Evolutionary conservation across 2,329 filamentous ascomycete genomes (phyloP), one percentile per base, ranked within the genome.

Genomic region (Graphium sp.): DNA sequence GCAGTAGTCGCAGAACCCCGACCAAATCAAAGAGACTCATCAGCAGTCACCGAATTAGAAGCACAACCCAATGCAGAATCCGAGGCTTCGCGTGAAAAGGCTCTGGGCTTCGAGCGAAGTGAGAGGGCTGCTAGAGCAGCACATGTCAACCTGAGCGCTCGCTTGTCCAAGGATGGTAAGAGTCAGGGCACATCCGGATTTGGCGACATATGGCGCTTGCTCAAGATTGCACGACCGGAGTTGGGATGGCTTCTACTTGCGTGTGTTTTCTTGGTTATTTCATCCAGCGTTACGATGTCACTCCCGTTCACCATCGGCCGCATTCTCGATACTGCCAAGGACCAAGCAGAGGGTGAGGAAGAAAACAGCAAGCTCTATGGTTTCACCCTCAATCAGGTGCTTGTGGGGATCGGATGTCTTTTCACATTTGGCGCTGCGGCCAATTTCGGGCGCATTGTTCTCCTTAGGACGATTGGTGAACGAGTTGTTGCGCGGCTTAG

Each of bases 281-380:
- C 87, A 11, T 95, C 87, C 4, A 68, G 74, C 29, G 84, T 98
- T 40, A 92, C 85, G 32, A 92, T 98, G 79, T 85, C 83, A 3
- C 81, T 98, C 34, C 89, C 89, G 2, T 93, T 94, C 47, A 92
- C 85, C 0, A 92, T 98, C 38, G 89, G 89, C 32, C 87, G 85
- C 47, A 92, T 98, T 36, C 60, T 98, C 48, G 89, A 98, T 52
- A 70, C 89, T 30, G 83, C 87, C 7, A n/a, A n/a, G 34, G 31
- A 32, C 24, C 33, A 30, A 16, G 91, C 84, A 7, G 78, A 84
- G 43, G 63, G 69, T 22, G 58, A 69, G 7, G 59, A 62, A 13
- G 73, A 78, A 29, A 77, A 71, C 13, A 61, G 63, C 20, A 69
- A 70, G 31, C 60, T 95, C 9, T 89, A 95, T 46, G 89, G 89